Base-by-base conservation (phyloP, 805 yeast species). In the Maudiozyma barnettii region DNA sequence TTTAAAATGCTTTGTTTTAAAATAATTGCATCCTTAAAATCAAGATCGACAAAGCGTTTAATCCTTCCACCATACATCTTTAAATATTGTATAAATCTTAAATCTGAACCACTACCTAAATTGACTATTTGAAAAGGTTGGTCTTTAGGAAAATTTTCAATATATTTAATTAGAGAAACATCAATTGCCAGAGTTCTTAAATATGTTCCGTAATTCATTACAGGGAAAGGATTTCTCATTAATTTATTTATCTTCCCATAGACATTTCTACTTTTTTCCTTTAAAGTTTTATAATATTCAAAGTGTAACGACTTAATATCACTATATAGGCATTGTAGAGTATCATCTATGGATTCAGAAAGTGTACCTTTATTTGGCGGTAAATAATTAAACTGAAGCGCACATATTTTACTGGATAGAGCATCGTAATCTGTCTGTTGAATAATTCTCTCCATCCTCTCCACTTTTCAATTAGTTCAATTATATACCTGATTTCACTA, bases 141-240 rank as follows among this genome's bases (percentile, higher is more conserved):
- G 3, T 21, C 21, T 10, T 9, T 9, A 3, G 23, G n/a, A 14
- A 20, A 4, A 12, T 12, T 37, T 18, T 52, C 39, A 2, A 79
- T 42, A 51, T 79, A 81, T 19, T 60, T 55, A 2, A 69, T 60
- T 2, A 80, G 62, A 0, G 77, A 64, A 7, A 56, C 19, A 56
- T 82, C 79, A 23, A 83, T 75, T 16, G 78, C 62, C 16, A 55
- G 60, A 0, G 85, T 79, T 35, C 91, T 65, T 19, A 82, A 64
- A 60, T 78, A 83, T 0, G 89, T 81, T 0, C 90, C 90, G 43
- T 84, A 64, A 54, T 83, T 84, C 55, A 84, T 82, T 18, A 83
- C 70, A 0, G 91, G 91, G 12, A 76, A 64, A 49, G 81, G 78
- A 18, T 54, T 45, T 20, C 40, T 44, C 14, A 58, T 47, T 2